Percentiles rank a stretch among this genome's conserved stretches.
Conservation (phyloP, 306 rosid species). For the Quercus glauca region DNA sequence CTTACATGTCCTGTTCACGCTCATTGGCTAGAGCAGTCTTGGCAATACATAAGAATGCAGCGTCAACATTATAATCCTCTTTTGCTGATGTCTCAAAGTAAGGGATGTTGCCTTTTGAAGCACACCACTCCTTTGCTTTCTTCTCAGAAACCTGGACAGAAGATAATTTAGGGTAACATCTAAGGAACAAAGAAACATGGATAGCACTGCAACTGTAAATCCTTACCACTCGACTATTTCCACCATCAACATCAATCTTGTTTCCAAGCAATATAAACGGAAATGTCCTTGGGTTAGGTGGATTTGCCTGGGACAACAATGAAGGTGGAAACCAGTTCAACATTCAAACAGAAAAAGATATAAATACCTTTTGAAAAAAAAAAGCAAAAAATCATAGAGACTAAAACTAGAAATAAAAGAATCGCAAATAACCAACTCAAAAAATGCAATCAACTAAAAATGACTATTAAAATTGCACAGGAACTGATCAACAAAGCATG, state of each 20-base stretch:
- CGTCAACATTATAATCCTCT: conserved; percentile 85
- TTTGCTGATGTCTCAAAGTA: conserved; percentile 95
- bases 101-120: conserved; percentile 80
- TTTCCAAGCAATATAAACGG: conserved; percentile 90
- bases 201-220: neutral
- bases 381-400: neutral
- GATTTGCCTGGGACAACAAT: conserved; percentile 57
- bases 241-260: conserved; percentile 95
- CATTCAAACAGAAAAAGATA: neutral
- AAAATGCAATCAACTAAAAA: neutral
- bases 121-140: conserved; percentile 91
- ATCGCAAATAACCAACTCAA: neutral
- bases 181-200: neutral
- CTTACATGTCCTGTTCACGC: conserved; percentile 86
- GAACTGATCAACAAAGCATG: neutral
- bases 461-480: neutral
- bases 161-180: conserved; percentile 27
- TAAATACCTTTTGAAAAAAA: neutral
- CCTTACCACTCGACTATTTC: conserved; percentile 94
- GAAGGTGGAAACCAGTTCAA: conserved; percentile 5
- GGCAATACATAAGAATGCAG: conserved; percentile 79
- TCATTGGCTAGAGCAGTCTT: conserved; percentile 81
- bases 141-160: conserved; percentile 81
- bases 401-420: neutral
- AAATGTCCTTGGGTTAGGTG: conserved; percentile 66